Percentiles rank a stretch among this genome's conserved stretches.
Conservation (phyloP, 1,284 basidiomycete genomes). For the Melampsora americana region DNA sequence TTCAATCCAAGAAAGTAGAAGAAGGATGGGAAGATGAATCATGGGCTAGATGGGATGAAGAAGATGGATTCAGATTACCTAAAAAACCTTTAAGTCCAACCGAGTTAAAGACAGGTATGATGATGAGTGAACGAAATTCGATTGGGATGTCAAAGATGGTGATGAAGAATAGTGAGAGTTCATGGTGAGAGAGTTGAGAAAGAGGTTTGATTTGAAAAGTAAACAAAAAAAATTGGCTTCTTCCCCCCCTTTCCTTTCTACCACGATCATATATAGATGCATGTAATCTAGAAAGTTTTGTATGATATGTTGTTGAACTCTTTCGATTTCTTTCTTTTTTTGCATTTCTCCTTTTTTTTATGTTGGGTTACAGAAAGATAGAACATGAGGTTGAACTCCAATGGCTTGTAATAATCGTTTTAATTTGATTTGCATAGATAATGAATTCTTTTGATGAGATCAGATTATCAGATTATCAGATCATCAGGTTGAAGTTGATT, state of each 20-base stretch:
- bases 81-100: slow-evolving; percentile 6
- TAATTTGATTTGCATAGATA: too few relatives aligned
- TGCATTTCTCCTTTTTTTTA: neutral
- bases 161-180: neutral
- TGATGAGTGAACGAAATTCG: slow-evolving; percentile 3
- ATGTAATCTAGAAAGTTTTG: neutral
- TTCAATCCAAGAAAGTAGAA: neutral
- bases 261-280: neutral
- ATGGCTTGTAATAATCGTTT: too few relatives aligned
- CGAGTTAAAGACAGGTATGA: slow-evolving; percentile 9
- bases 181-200: neutral
- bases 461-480: too few relatives aligned
- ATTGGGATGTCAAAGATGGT: neutral
- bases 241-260: neutral
- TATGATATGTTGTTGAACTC: neutral
- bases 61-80: slow-evolving; percentile 4
- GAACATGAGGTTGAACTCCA: too few relatives aligned
- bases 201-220: too few relatives aligned
- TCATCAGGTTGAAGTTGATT: too few relatives aligned
- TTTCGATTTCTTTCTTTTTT: neutral
- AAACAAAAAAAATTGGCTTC: neutral
- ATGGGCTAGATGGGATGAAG: neutral
- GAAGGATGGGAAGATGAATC: neutral
- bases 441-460: too few relatives aligned
- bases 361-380: neutral